phyloP scores from a whole-genome alignment of 352 stramenopile genomes.

The Halophytophthora batemanensis region DNA sequence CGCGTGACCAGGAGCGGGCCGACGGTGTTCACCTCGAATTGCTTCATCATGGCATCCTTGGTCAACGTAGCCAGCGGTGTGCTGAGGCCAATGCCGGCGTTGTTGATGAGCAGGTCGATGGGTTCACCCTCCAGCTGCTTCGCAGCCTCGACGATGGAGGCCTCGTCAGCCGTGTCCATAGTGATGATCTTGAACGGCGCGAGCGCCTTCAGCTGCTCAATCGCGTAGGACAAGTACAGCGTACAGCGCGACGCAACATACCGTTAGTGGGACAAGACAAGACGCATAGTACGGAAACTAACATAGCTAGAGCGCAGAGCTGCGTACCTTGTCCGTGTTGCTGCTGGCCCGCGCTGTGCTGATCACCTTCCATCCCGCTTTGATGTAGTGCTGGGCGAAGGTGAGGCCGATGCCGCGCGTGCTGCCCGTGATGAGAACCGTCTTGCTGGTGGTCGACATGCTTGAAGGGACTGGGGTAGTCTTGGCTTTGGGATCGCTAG shows the following conservation, averaged over 20 bases:
- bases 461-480: not conserved
- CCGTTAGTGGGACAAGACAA: not conserved
- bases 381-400: constrained; percentile 37
- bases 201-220: constrained; percentile 18
- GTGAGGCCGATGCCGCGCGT: constrained; percentile 41
- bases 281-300: too few species aligned
- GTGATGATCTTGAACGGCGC: constrained; percentile 35
- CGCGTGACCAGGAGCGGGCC: constrained; percentile 52
- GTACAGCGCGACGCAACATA: not conserved
- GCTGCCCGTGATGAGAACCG: constrained; percentile 44
- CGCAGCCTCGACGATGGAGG: constrained; percentile 35
- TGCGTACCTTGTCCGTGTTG: constrained; percentile 27
- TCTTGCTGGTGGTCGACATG: constrained; percentile 25
- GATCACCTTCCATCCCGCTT: constrained; percentile 41
- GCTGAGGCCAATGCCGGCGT: constrained; percentile 35
- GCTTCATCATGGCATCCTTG: constrained; percentile 39
- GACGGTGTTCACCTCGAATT: constrained; percentile 59
- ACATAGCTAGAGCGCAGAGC: not conserved
- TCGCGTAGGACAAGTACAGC: not conserved
- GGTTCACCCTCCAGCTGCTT: constrained; percentile 34
- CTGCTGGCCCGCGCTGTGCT: constrained; percentile 25
- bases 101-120: constrained; percentile 63
- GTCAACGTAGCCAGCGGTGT: constrained; percentile 24
- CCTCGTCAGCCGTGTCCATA: constrained; percentile 42
- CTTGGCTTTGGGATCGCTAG: not conserved